Evolutionary conservation across 176 grass and related monocot genomes (phyloP).

Genomic region (Pontederia crassipes): DNA sequence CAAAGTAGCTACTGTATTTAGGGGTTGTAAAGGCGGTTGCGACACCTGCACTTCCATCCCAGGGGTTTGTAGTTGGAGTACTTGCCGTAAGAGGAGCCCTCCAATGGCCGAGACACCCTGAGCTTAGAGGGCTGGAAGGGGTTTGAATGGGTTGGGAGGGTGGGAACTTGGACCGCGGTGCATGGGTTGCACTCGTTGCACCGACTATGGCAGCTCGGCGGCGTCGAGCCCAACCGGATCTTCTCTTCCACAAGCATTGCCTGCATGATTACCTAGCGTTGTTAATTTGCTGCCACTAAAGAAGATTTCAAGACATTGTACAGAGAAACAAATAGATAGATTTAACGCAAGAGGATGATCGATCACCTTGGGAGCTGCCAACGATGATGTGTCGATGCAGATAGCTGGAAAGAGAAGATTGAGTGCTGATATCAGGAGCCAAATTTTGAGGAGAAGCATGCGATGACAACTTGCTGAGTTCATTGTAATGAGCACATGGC

Average conservation of each 20-base stretch:
- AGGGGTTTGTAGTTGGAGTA: constrained; percentile 96
- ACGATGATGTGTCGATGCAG: constrained; percentile 21
- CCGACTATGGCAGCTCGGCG: constrained; percentile 78
- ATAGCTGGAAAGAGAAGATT: constrained; percentile 31
- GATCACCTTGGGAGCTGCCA: constrained; percentile 40
- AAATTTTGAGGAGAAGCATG: constrained; percentile 23
- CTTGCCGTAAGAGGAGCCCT: constrained; percentile 24
- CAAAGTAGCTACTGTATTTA: constrained; percentile 6
- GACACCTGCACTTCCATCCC: constrained; percentile 89
- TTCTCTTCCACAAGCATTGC: constrained; percentile 63
- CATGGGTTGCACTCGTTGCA: constrained; percentile 90
- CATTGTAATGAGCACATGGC: constrained; percentile 59
- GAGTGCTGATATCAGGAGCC: constrained; percentile 23
- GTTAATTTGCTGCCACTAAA: neutral
- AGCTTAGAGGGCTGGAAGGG: neutral
- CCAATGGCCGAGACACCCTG: neutral
- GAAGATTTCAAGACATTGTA: neutral
- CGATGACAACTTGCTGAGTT: constrained; percentile 32
- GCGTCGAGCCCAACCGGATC: constrained; percentile 75
- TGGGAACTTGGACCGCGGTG: constrained; percentile 68
- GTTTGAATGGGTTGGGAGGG: constrained; percentile 15
- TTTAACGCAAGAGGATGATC: neutral
- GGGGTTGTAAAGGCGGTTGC: constrained; percentile 60
- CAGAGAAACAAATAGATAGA: neutral
- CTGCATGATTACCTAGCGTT: neutral